Percentiles rank a stretch among this genome's conserved stretches.
Conservation (phyloP, 768 basidiomycete species). For the Lactifluus pinguis region DNA sequence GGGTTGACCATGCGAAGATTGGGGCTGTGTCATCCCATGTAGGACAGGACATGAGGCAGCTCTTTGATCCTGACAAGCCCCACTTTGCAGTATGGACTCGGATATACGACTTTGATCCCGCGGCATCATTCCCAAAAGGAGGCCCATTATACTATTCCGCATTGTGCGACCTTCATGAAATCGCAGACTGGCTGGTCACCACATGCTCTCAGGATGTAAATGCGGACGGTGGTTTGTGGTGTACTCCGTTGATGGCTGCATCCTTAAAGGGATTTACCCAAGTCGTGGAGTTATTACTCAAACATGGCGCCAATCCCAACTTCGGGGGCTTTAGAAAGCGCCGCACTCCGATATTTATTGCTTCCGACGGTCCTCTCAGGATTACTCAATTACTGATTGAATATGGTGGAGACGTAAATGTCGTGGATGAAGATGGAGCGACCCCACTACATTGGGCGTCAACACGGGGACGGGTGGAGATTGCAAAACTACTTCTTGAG, state of each 20-base stretch:
- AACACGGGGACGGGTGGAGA: neutral
- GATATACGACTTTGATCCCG: neutral
- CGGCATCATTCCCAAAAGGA: too few relatives aligned
- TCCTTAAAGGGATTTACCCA: neutral
- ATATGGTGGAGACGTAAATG: neutral
- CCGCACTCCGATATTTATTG: neutral
- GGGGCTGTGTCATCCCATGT: neutral
- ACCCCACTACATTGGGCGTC: neutral
- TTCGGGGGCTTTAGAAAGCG: accelerated
- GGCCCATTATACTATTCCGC: neutral
- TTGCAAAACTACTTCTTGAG: neutral
- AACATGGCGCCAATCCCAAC: neutral
- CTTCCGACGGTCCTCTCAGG: neutral
- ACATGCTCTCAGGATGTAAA: neutral
- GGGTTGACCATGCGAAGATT: neutral
- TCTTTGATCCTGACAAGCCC: neutral
- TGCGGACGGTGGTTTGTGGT: accelerated
- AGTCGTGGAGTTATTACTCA: neutral
- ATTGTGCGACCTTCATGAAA: neutral
- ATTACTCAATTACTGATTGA: neutral
- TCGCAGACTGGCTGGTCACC: neutral
- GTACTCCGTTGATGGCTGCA: neutral
- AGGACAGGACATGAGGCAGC: neutral
- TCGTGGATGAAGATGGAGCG: too few relatives aligned
- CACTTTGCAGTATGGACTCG: neutral